phyloP scores from a whole-genome alignment of 2,329 filamentous ascomycete species.

The Cladophialophora immunda region DNA sequence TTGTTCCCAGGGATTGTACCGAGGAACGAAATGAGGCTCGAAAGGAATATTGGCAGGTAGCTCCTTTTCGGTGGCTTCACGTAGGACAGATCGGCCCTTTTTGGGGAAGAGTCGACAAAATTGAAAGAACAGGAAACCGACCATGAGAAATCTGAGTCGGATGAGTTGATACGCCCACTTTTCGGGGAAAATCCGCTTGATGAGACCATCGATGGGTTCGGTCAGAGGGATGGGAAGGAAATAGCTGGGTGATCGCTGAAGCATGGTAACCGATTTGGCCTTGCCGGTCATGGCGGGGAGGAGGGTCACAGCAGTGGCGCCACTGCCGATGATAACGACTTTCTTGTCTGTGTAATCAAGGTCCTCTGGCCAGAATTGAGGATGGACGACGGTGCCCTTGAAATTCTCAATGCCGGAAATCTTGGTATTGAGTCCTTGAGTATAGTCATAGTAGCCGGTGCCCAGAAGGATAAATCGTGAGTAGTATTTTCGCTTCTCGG shows the following conservation, averaged over 20 bases:
- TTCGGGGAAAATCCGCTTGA: constrained; percentile 37
- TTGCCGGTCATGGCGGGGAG: constrained; percentile 73
- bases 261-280: constrained; percentile 75
- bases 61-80: constrained; percentile 34
- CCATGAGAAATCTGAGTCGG: constrained; percentile 34
- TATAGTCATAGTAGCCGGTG: constrained; percentile 78
- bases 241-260: constrained; percentile 81
- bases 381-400: constrained; percentile 69
- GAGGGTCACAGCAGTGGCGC: constrained; percentile 81
- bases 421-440: constrained; percentile 64
- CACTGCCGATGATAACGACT: constrained; percentile 77
- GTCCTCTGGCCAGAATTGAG: constrained; percentile 78
- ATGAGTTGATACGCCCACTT: constrained; percentile 35
- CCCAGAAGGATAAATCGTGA: constrained; percentile 65
- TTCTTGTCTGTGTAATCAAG: constrained; percentile 72
- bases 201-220: constrained; percentile 31
- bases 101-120: constrained; percentile 40
- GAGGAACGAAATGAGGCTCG: constrained; percentile 66
- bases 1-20: constrained; percentile 75
- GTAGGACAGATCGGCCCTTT: constrained; percentile 29
- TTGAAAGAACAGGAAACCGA: constrained; percentile 37
- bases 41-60: constrained; percentile 53
- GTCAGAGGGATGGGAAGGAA: constrained; percentile 54
- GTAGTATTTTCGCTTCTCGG: constrained; percentile 42
- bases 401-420: constrained; percentile 76